Conservation (phyloP, 768 basidiomycete species). For the Mycena venus region DNA sequence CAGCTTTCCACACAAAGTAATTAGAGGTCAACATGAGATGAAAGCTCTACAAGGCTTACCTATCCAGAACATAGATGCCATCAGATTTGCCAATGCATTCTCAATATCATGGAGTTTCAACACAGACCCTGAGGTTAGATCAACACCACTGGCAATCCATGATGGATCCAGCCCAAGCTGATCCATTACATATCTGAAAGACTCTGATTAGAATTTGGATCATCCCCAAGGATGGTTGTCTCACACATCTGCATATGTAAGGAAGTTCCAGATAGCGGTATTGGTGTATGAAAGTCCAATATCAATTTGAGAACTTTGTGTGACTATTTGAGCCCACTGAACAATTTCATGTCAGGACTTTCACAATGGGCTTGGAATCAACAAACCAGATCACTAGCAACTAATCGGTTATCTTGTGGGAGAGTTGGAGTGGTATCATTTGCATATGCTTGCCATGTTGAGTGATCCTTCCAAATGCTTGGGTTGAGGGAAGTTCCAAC, state of each 20-base stretch:
- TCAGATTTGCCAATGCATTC: background rate
- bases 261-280: background rate
- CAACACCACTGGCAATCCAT: background rate
- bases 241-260: background rate
- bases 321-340: background rate
- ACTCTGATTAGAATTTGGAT: background rate
- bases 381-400: background rate
- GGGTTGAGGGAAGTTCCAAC: background rate
- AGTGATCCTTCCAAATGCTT: background rate
- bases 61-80: background rate
- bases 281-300: background rate
- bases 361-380: background rate
- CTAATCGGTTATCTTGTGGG: background rate
- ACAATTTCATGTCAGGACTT: background rate
- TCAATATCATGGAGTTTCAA: background rate
- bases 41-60: background rate
- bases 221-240: background rate
- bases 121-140: background rate
- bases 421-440: background rate
- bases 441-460: background rate
- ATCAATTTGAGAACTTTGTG: background rate
- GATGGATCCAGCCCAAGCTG: background rate
- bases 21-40: background rate
- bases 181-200: background rate
- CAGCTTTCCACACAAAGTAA: background rate